Evolutionary conservation across 1,139 yeast species (phyloP).

Genomic region (Geotrichum fermentans): DNA sequence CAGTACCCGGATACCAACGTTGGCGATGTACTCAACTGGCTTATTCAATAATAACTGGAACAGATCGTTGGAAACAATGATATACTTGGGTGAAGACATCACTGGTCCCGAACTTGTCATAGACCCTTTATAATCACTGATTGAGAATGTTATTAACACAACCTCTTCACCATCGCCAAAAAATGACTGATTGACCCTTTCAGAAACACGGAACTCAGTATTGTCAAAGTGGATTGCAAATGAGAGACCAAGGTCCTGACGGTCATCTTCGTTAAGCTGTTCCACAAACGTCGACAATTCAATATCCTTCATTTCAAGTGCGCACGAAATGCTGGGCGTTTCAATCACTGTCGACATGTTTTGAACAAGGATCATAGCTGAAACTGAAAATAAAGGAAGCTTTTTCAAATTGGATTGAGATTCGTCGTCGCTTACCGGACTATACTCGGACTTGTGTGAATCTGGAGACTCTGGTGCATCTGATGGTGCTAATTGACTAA

Average conservation of each 20-base stretch:
- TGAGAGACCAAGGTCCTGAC: slow-evolving; percentile 13
- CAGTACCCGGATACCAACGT: slow-evolving; percentile 12
- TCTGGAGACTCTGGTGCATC: neutral
- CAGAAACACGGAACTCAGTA: slow-evolving; percentile 15
- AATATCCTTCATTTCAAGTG: slow-evolving; percentile 19
- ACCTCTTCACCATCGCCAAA: neutral
- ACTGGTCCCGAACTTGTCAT: slow-evolving; percentile 14
- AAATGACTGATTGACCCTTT: neutral
- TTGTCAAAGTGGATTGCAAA: slow-evolving; percentile 3
- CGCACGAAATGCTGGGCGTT: slow-evolving; percentile 19
- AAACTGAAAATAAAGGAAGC: slow-evolving; percentile 20
- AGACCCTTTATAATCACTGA: slow-evolving; percentile 16
- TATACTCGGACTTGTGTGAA: neutral
- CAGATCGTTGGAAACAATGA: slow-evolving; percentile 11
- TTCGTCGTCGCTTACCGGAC: too few species aligned
- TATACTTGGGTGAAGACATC: slow-evolving; percentile 13
- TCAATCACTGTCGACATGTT: slow-evolving; percentile 16
- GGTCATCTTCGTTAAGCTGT: slow-evolving; percentile 18
- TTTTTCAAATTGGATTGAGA: neutral
- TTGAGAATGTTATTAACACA: slow-evolving; percentile 9
- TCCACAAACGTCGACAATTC: slow-evolving; percentile 20
- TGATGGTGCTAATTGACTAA: neutral
- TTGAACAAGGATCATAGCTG: slow-evolving; percentile 17
- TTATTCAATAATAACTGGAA: slow-evolving; percentile 14
- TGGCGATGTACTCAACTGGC: slow-evolving; percentile 14